These are phyloP conservation scores for Neoboletus brunneissimus DNA, from an alignment of 768 basidiomycete species.

Conservation along the genomic window DNA sequence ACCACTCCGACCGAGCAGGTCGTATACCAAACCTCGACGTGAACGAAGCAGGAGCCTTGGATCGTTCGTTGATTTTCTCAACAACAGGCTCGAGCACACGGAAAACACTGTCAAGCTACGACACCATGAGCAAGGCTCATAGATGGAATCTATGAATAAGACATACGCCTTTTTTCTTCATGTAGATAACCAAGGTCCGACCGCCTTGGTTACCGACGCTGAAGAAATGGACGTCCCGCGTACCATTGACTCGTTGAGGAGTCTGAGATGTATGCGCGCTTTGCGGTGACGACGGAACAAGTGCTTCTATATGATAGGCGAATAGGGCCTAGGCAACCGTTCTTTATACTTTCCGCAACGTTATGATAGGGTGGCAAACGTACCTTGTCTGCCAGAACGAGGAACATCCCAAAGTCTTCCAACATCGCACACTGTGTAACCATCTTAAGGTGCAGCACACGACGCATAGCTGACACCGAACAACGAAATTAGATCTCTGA, in stretches of 20 bases:
- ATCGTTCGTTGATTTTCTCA: conserved; percentile 79
- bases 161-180: conserved; percentile 88
- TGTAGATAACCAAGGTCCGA: conserved; percentile 88
- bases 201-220: conserved; percentile 85
- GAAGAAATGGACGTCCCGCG: conserved; percentile 94
- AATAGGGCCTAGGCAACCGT: conserved; percentile 61
- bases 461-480: conserved; percentile 69
- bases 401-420: conserved; percentile 94
- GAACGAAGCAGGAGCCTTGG: conserved; percentile 66
- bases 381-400: conserved; percentile 92
- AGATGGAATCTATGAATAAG: conserved; percentile 8
- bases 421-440: conserved; percentile 96
- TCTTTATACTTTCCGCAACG: neutral
- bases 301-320: conserved; percentile 93
- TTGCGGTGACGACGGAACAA: conserved; percentile 83
- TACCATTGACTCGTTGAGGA: conserved; percentile 88
- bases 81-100: conserved; percentile 96
- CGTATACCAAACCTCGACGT: conserved; percentile 75
- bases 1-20: conserved; percentile 87
- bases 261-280: conserved; percentile 67
- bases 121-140: neutral
- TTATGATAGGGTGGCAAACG: neutral
- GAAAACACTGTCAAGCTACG: conserved; percentile 84
- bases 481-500: conserved; percentile 6
- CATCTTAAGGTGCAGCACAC: conserved; percentile 89